Percentiles rank a stretch among this genome's conserved stretches.
phyloP scores from a whole-genome alignment of 805 yeast species.

The Grigorovia jiainica region DNA sequence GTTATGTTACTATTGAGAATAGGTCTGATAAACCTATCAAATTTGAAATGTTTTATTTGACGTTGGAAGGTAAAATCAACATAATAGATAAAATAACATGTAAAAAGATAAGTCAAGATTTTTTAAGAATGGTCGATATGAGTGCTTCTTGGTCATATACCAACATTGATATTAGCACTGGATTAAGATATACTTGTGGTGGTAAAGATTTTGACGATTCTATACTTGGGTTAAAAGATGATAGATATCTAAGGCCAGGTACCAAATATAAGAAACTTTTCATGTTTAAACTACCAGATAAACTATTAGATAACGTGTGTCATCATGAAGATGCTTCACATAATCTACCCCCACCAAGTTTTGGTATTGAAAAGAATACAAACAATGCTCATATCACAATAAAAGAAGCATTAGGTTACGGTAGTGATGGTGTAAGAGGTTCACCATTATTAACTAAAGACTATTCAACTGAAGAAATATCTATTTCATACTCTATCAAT shows the following conservation, averaged over 20 bases:
- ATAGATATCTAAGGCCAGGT: conserved; percentile 37
- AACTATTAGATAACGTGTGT: conserved; percentile 44
- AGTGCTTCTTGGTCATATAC: conserved; percentile 42
- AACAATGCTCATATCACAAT: conserved; percentile 22
- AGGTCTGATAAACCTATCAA: conserved; percentile 32
- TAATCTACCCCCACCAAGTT: conserved; percentile 31
- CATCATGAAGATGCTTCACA: conserved; percentile 31
- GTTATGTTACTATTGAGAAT: conserved; percentile 38
- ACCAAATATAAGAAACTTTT: conserved; percentile 45
- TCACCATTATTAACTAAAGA: conserved; percentile 46
- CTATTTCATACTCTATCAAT: conserved; percentile 43
- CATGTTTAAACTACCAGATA: conserved; percentile 45
- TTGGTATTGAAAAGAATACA: conserved; percentile 29
- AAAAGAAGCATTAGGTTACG: conserved; percentile 42
- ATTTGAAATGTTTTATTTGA: conserved; percentile 49
- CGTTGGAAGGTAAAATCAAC: conserved; percentile 44
- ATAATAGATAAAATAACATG: conserved; percentile 9
- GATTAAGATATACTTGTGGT: conserved; percentile 20
- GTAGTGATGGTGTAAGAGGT: conserved; percentile 39
- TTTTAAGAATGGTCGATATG: conserved; percentile 42
- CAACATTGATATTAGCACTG: conserved; percentile 39
- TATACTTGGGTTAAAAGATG: conserved; percentile 34
- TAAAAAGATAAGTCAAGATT: conserved; percentile 23
- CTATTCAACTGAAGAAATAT: conserved; percentile 25
- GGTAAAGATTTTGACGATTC: conserved; percentile 23